Base-by-base conservation (phyloP, 192 early-diverging fungal species). In the Entrophospora sp. region DNA sequence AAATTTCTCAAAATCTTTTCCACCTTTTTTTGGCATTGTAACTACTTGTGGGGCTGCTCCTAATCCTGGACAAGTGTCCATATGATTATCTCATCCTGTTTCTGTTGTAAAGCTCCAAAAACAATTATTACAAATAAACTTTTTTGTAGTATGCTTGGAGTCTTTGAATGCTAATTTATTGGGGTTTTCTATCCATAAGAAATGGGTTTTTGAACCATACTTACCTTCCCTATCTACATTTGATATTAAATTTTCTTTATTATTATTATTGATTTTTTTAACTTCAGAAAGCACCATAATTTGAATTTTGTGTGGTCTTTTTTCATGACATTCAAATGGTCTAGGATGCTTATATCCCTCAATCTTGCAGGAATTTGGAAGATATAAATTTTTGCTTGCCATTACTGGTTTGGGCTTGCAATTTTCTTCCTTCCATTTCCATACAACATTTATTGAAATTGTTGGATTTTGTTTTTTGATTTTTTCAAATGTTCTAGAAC, bases 381-480 rank as follows among this genome's bases (percentile, higher is more conserved):
- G n/a, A n/a, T n/a, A n/a, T n/a, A n/a, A n/a, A n/a, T n/a, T 49
- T 49, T 49, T 49, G 18, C 48, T 49, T n/a, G 48, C 48, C 37
- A 60, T 42, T 42, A 60, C 58, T 4, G 58, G 58, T 60, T 60
- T 60, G 5, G 37, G 7, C 2, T 35, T 60, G 25, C 18, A 35
- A 27, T 6, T 60, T 43, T 60, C 58, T 22, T 55, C 24, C 28
- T 60, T 42, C 20, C 14, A 60, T 24, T 60, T 20, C 58, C 58
- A 60, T 4, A 60, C 16, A n/a, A n/a, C n/a, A 60, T 60, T 60
- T 5, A 60, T 60, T 5, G 58, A 60, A 25, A 60, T 60, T 22
- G 37, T 13, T 3, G 58, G 30, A 60, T 60, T 40, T 25, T 27
- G 18, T 5, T 31, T 20, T 38, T 55, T 14, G 5, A 60, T 60